Conservation (phyloP, 2,329 filamentous ascomycete genomes). For the Trichoderma simmonsii region DNA sequence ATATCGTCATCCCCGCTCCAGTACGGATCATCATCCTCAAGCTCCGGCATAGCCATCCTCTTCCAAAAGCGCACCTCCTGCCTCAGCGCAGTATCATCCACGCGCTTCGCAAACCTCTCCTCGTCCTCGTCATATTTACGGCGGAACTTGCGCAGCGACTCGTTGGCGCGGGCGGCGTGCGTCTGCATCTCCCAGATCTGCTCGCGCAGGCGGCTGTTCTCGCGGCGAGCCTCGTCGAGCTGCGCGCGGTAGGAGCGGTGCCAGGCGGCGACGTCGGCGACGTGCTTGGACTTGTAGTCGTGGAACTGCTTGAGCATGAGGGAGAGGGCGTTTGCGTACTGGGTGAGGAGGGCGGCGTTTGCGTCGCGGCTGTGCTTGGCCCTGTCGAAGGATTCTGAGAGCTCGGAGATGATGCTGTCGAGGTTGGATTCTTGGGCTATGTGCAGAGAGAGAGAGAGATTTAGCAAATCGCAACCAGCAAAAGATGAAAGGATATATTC, state of each 20-base stretch:
- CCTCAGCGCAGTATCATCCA: slow-evolving; percentile 50
- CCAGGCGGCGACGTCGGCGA: slow-evolving; percentile 60
- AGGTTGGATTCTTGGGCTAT: slow-evolving; percentile 58
- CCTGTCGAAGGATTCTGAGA: slow-evolving; percentile 61
- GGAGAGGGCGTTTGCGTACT: slow-evolving; percentile 56
- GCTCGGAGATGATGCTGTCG: slow-evolving; percentile 58
- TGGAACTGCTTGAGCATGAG: slow-evolving; percentile 62
- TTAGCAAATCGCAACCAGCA: background rate
- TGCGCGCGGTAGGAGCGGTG: slow-evolving; percentile 64
- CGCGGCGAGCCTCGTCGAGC: slow-evolving; percentile 61
- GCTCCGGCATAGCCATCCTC: slow-evolving; percentile 60
- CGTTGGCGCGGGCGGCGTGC: slow-evolving; percentile 57
- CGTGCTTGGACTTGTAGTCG: slow-evolving; percentile 62
- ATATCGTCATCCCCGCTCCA: slow-evolving; percentile 66
- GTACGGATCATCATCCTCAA: slow-evolving; percentile 57
- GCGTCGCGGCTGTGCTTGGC: slow-evolving; percentile 58
- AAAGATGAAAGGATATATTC: background rate
- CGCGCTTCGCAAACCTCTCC: slow-evolving; percentile 50
- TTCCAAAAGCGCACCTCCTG: slow-evolving; percentile 66
- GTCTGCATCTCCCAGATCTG: slow-evolving; percentile 67
- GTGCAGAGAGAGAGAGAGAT: background rate
- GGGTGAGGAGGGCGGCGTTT: slow-evolving; percentile 55
- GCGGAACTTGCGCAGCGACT: slow-evolving; percentile 55
- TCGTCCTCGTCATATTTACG: slow-evolving; percentile 55
- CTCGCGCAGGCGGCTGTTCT: slow-evolving; percentile 60